Conservation (phyloP, 2,329 filamentous ascomycete species). For the Basipetospora sp. region DNA sequence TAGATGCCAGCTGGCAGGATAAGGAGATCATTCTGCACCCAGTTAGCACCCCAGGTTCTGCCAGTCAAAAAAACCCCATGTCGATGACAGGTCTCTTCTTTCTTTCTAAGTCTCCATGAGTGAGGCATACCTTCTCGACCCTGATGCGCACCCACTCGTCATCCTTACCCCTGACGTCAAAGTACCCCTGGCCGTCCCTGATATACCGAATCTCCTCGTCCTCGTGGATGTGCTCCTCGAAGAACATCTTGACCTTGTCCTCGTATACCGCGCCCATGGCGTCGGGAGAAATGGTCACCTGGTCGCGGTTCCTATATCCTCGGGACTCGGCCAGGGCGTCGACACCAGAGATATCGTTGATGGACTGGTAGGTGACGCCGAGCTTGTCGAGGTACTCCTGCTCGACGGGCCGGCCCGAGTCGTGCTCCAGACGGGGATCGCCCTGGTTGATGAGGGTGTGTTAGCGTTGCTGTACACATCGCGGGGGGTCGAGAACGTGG, state of each 20-base stretch:
- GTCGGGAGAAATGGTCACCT: slow-evolving; percentile 74
- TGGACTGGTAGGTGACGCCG: slow-evolving; percentile 66
- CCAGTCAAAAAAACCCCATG: background rate
- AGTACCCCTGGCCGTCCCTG: slow-evolving; percentile 73
- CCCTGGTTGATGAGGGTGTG: slow-evolving; percentile 37
- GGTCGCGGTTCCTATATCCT: slow-evolving; percentile 85
- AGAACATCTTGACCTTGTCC: slow-evolving; percentile 85
- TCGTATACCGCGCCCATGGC: slow-evolving; percentile 82
- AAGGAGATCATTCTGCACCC: slow-evolving; percentile 56
- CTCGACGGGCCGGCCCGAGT: slow-evolving; percentile 60
- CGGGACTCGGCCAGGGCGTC: slow-evolving; percentile 60
- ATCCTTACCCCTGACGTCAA: slow-evolving; percentile 70
- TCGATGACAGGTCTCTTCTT: no score
- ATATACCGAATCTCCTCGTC: slow-evolving; percentile 98
- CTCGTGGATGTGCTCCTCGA: slow-evolving; percentile 89
- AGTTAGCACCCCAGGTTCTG: background rate
- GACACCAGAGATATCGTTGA: slow-evolving; percentile 50
- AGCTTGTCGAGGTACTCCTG: slow-evolving; percentile 53
- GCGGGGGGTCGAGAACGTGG: no score
- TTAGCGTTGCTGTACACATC: no score
- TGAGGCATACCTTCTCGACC: slow-evolving; percentile 60
- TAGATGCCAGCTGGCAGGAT: slow-evolving; percentile 92
- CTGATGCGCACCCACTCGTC: slow-evolving; percentile 83
- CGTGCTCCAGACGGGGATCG: slow-evolving; percentile 83
- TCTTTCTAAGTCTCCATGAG: no score